These are phyloP conservation scores for Beta corolliflora DNA, from an alignment of 179 eudicot species.

Conservation along the genomic window DNA sequence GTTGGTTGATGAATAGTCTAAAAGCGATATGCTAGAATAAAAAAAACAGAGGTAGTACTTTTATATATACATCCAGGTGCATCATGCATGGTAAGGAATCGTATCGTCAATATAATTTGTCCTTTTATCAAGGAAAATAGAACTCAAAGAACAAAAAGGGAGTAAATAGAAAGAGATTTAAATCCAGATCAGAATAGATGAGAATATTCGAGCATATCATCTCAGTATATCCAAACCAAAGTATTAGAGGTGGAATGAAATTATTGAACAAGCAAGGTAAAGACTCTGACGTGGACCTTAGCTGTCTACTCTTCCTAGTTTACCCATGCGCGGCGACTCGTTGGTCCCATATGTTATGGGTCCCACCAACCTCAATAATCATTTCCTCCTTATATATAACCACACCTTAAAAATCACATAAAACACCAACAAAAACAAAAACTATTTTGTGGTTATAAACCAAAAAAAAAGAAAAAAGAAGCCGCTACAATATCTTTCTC, in stretches of 20 bases:
- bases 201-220: constrained; percentile 33
- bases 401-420: neutral
- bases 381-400: constrained; percentile 1
- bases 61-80: too few relatives aligned
- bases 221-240: constrained; percentile 24
- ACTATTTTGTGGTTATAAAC: neutral
- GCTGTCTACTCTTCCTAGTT: constrained; percentile 27
- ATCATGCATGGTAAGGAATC: too few relatives aligned
- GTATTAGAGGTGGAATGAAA: neutral
- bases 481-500: neutral
- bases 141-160: too few relatives aligned
- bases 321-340: constrained; percentile 40
- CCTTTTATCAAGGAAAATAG: too few relatives aligned
- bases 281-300: constrained; percentile 36
- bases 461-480: neutral
- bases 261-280: neutral
- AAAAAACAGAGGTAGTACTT: too few relatives aligned
- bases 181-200: neutral
- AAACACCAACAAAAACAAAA: neutral
- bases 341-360: constrained; percentile 24
- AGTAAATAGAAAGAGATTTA: neutral
- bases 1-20: too few relatives aligned
- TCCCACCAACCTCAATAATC: neutral
- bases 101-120: too few relatives aligned
- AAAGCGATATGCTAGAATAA: too few relatives aligned